A percentile compares a stretch with the other conserved stretches of the same genome.
phyloP scores from a whole-genome alignment of 2,329 filamentous ascomycete genomes.

The Fusarium chuoi region DNA sequence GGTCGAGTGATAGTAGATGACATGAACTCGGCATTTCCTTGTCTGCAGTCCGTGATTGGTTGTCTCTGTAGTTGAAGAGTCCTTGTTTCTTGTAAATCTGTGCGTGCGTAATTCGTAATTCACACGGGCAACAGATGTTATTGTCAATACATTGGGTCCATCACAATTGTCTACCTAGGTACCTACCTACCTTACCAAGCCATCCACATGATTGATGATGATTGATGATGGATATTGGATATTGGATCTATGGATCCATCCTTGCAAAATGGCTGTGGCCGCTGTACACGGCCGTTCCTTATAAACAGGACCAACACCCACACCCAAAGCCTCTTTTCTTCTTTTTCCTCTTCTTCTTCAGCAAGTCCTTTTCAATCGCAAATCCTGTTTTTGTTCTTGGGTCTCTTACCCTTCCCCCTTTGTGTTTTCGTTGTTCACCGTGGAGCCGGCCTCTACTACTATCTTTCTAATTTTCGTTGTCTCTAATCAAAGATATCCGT shows the following conservation, averaged over 20 bases:
- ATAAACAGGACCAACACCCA: constrained; percentile 51
- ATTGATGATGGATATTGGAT: not conserved
- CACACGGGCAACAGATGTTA: constrained; percentile 21
- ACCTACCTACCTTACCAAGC: not conserved
- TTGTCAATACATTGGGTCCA: not conserved
- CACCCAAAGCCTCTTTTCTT: constrained; percentile 40
- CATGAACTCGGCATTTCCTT: constrained; percentile 38
- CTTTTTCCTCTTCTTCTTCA: constrained; percentile 63
- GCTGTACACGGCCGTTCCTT: constrained; percentile 35
- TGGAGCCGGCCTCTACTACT: constrained; percentile 67
- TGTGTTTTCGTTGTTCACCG: constrained; percentile 51
- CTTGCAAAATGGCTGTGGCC: constrained; percentile 12
- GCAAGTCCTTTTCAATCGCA: constrained; percentile 70
- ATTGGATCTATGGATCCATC: not conserved
- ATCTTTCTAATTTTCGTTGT: constrained; percentile 50
- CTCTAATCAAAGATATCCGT: constrained; percentile 42
- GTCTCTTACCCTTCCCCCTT: constrained; percentile 51
- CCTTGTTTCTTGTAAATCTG: constrained; percentile 14
- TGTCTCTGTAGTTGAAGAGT: constrained; percentile 2
- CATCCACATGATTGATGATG: not conserved
- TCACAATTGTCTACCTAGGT: not conserved
- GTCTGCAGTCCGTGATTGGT: constrained; percentile 33
- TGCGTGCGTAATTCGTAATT: constrained; percentile 8
- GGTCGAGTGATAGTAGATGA: constrained; percentile 30
- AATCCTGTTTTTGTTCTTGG: constrained; percentile 61